A percentile compares a stretch with the other conserved stretches of the same genome.
Conservation (phyloP, 768 basidiomycete species). For the Clitopilus passeckerianus region DNA sequence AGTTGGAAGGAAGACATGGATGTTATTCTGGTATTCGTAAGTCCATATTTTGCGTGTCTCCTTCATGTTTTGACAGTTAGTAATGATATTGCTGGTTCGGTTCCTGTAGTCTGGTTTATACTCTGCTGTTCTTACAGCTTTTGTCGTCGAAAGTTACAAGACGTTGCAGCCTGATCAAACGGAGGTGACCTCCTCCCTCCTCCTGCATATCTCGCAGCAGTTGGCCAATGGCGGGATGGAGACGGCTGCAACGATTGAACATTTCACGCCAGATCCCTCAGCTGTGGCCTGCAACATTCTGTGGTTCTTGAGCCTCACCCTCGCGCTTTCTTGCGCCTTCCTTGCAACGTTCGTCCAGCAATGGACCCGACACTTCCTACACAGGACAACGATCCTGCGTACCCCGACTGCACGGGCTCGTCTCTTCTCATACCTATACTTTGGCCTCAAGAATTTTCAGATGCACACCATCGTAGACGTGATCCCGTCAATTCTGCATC, state of each 20-base stretch:
- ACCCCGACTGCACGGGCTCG: neutral
- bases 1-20: neutral
- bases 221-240: no score
- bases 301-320: neutral
- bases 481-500: neutral
- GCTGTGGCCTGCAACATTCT: neutral
- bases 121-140: neutral
- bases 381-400: slow-evolving; percentile 10
- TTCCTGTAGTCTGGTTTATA: neutral
- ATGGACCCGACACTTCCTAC: slow-evolving; percentile 13
- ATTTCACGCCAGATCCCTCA: neutral
- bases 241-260: no score
- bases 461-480: neutral
- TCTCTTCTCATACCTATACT: neutral
- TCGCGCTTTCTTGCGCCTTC: neutral
- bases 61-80: no score
- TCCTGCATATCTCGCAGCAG: neutral
- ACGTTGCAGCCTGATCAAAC: neutral
- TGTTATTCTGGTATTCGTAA: neutral
- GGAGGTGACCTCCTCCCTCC: neutral
- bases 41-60: neutral
- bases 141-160: neutral
- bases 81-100: no score
- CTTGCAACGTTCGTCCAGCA: neutral
- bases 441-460: neutral